Conservation (phyloP, 768 basidiomycete species). For the Phaeotremella skinneri region DNA sequence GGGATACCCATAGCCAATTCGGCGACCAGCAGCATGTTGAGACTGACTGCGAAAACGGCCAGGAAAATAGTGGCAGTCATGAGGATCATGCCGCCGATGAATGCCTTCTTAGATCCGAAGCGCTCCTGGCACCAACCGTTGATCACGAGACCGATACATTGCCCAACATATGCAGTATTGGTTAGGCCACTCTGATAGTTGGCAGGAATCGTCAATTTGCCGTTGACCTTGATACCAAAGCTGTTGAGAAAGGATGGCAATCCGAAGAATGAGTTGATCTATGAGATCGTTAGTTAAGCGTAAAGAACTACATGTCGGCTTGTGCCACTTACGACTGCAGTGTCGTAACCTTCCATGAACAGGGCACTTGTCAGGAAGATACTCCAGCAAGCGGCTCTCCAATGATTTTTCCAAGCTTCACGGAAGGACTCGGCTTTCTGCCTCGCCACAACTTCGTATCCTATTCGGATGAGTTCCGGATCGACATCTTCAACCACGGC, state of each 20-base stretch:
- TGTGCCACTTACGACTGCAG: constrained; percentile 21
- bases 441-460: constrained; percentile 17
- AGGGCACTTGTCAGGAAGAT: constrained; percentile 23
- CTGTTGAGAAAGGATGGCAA: constrained; percentile 20
- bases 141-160: constrained; percentile 30
- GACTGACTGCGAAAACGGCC: constrained; percentile 26
- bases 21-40: constrained; percentile 29
- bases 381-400: constrained; percentile 30
- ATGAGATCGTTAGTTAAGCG: not conserved
- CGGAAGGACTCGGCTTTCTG: constrained; percentile 25
- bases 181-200: constrained; percentile 45
- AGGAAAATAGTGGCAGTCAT: constrained; percentile 31
- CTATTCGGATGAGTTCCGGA: constrained; percentile 26
- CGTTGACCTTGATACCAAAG: constrained; percentile 22
- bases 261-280: constrained; percentile 31
- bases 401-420: constrained; percentile 30
- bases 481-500: constrained; percentile 23
- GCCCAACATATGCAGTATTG: constrained; percentile 43
- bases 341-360: constrained; percentile 35
- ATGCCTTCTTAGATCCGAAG: constrained; percentile 20
- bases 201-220: constrained; percentile 42
- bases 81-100: constrained; percentile 26
- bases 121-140: constrained; percentile 28
- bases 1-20: constrained; percentile 30
- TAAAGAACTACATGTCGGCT: not conserved